Evolutionary conservation across 148 eudicot species (phyloP).

Genomic region (Polygonum maritimum): DNA sequence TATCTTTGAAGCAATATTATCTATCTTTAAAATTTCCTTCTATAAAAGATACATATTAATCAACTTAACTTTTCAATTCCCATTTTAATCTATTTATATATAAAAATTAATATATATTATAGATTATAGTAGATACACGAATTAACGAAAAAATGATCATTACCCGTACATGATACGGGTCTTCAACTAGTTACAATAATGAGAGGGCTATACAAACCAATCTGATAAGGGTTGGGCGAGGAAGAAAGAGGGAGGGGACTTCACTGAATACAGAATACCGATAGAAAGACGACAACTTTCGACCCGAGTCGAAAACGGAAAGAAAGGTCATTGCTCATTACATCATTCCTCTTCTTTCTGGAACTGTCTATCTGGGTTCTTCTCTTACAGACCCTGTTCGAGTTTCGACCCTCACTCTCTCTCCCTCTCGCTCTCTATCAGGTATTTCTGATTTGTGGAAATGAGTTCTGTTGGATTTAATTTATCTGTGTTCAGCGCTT

Average conservation of each 20-base stretch:
- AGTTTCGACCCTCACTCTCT: background rate
- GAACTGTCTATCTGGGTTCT: background rate
- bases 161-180: too few species aligned
- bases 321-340: background rate
- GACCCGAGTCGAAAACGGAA: background rate
- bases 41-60: too few species aligned
- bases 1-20: too few species aligned
- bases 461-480: background rate
- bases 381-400: background rate
- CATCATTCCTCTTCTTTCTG: background rate
- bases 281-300: background rate
- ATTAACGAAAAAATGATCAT: too few species aligned
- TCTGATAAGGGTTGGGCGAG: background rate
- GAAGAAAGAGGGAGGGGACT: background rate
- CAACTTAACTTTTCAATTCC: too few species aligned
- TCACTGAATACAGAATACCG: background rate
- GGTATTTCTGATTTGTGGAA: background rate
- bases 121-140: too few species aligned
- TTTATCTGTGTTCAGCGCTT: background rate
- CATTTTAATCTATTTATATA: too few species aligned
- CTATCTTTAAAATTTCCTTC: too few species aligned
- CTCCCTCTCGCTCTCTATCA: background rate
- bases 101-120: too few species aligned
- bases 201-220: background rate
- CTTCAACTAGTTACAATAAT: too few species aligned